Evolutionary conservation across 192 early-diverging fungal genomes (phyloP), one percentile per base, ranked within the genome.

Genomic region (Linnemannia exigua): DNA sequence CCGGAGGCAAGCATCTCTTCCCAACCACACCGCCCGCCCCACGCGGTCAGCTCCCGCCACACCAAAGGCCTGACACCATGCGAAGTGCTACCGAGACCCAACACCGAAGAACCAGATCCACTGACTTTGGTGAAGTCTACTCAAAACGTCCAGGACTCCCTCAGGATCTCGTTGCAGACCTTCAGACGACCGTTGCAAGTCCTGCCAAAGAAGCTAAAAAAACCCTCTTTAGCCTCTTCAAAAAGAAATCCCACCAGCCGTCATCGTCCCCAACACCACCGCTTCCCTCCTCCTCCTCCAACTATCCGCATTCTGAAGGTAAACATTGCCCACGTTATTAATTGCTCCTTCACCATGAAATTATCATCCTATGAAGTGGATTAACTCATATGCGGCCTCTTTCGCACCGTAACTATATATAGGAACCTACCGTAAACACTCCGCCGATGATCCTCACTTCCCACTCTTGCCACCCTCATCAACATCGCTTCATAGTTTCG

Each of bases 191-290:
- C 36, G 36, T 74, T 16, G 68, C 79, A 2, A 76, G 69, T 72
- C 78, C 84, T 51, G 70, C 79, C 0, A 86, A 86, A 31, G 77
- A 86, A 48, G 48, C 84, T 28, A 86, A 86, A 66, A 86, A 79
- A 50, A 72, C 74, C 6, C 15, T 86, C 28, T 86, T 86, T 37
- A 73, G 77, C 38, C 25, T 80, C 15, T 80, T 86, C 46, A 86
- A 86, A 51, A 86, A 86, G 46, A 86, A 80, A 41, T 25, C 77
- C 16, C 79, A 79, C 15, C 67, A 80, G 44, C 17, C 67, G 31
- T 7, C 70, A 16, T 17, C 48, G 12, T 67, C 61, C 17, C 47
- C 63, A 50, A 47, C 47, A 5, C 9, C 77, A 61, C 19, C 63
- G 7, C 16, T 52, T 3, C 33, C 67, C 35, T 68, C 36, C 67